Evolutionary conservation across 139 green algal genomes (phyloP).

Genomic region (Diplosphaera chodatii): DNA sequence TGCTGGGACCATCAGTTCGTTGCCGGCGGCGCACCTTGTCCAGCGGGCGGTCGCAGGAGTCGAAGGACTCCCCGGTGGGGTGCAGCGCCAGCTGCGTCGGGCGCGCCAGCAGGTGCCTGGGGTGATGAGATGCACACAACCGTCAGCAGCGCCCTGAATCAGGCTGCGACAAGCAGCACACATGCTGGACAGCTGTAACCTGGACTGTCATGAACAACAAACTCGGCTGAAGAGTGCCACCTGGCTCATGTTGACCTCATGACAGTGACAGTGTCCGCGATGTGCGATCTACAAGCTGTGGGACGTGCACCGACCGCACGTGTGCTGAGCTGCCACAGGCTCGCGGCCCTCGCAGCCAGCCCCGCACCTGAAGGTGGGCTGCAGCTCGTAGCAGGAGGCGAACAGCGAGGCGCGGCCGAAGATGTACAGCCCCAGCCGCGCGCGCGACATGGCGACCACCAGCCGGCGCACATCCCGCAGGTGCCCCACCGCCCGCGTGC

Average conservation of each 20-base stretch:
- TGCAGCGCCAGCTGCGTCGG: constrained; percentile 74
- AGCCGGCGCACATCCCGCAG: constrained; percentile 91
- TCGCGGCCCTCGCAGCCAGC: constrained; percentile 3
- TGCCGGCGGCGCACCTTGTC: too few species aligned
- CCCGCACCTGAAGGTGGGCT: constrained; percentile 59
- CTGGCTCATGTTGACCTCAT: too few species aligned
- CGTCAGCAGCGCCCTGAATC: background rate
- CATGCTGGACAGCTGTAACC: too few species aligned
- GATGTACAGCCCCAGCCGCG: constrained; percentile 93
- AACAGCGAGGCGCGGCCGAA: constrained; percentile 84
- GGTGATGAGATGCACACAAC: too few species aligned
- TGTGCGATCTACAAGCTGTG: too few species aligned
- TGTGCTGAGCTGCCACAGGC: too few species aligned
- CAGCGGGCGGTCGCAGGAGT: background rate
- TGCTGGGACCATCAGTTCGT: too few species aligned
- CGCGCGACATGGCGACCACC: constrained; percentile 89
- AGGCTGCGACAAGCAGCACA: too few species aligned
- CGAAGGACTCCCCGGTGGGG: constrained; percentile 11
- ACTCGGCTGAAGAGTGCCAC: too few species aligned
- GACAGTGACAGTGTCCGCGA: too few species aligned
- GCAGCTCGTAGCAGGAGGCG: constrained; percentile 89
- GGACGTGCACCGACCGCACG: too few species aligned
- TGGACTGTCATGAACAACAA: too few species aligned
- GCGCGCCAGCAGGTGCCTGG: constrained; percentile 57
- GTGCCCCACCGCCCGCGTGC: constrained; percentile 85